Evolutionary conservation across 257 asterid genomes (phyloP).

Genomic region (Datura wrightii): DNA sequence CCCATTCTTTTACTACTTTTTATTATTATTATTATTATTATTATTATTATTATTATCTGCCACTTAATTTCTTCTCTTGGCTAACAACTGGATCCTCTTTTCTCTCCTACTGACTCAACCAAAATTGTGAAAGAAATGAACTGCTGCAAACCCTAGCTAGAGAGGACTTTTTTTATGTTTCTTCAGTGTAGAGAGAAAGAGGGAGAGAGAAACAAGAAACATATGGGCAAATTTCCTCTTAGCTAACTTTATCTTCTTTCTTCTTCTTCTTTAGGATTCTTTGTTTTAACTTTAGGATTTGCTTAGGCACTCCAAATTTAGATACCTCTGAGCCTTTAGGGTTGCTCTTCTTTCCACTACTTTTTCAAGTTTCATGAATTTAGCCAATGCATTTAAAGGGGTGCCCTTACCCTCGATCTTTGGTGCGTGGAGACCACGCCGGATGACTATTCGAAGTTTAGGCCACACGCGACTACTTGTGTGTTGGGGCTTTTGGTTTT

Average conservation of each 20-base stretch:
- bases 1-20: slow-evolving; percentile 54
- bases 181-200: not conserved
- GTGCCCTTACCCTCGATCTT: not conserved
- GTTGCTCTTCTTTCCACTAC: slow-evolving; percentile 32
- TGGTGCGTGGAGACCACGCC: not conserved
- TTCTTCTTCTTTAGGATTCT: slow-evolving; percentile 27
- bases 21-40: slow-evolving; percentile 22
- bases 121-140: slow-evolving; percentile 29
- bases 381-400: slow-evolving; percentile 1
- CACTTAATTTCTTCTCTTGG: slow-evolving; percentile 31
- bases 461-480: not conserved
- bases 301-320: slow-evolving; percentile 12
- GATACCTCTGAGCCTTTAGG: slow-evolving; percentile 25
- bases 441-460: not conserved
- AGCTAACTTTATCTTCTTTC: not conserved
- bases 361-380: slow-evolving; percentile 32
- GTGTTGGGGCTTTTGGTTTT: not conserved
- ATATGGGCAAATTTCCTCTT: not conserved
- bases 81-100: slow-evolving; percentile 6
- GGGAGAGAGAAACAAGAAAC: too few relatives aligned
- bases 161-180: not conserved
- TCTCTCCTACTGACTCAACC: slow-evolving; percentile 6
- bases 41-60: not conserved
- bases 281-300: slow-evolving; percentile 33
- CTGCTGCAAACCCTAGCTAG: slow-evolving; percentile 41